phyloP scores from a whole-genome alignment of 2,329 filamentous ascomycete genomes.

The Diaporthe vexans region DNA sequence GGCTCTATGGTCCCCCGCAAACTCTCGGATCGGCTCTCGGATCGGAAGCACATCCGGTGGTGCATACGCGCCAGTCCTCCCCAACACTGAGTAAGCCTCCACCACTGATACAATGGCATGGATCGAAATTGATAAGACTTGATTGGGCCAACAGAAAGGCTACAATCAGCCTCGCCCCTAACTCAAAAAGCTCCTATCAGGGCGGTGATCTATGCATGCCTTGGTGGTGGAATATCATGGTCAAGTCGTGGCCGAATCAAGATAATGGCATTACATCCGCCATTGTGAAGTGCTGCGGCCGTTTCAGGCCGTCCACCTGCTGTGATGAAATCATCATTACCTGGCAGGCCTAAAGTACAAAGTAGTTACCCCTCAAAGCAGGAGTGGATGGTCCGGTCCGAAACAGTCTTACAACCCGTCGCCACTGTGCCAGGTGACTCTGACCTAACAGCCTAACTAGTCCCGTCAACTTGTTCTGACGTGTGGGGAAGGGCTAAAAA shows the following conservation, averaged over 20 bases:
- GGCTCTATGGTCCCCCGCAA: conserved; percentile 6
- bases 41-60: conserved; percentile 27
- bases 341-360: background rate
- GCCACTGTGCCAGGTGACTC: background rate
- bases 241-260: background rate
- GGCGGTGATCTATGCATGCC: background rate
- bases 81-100: conserved; percentile 10
- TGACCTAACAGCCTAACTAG: background rate
- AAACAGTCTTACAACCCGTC: background rate
- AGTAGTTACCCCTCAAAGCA: background rate
- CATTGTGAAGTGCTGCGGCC: background rate
- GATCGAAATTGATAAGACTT: background rate
- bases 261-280: background rate
- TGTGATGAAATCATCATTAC: conserved; percentile 13
- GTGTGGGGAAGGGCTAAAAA: conserved; percentile 20
- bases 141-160: conserved; percentile 18
- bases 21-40: conserved; percentile 21
- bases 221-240: background rate
- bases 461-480: background rate
- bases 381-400: conserved; percentile 10
- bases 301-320: background rate
- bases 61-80: conserved; percentile 10
- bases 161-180: conserved; percentile 18
- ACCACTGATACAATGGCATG: background rate
- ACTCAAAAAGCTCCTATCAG: background rate